phyloP scores from a whole-genome alignment of 805 yeast genomes.

The Lachancea dasiensis region DNA sequence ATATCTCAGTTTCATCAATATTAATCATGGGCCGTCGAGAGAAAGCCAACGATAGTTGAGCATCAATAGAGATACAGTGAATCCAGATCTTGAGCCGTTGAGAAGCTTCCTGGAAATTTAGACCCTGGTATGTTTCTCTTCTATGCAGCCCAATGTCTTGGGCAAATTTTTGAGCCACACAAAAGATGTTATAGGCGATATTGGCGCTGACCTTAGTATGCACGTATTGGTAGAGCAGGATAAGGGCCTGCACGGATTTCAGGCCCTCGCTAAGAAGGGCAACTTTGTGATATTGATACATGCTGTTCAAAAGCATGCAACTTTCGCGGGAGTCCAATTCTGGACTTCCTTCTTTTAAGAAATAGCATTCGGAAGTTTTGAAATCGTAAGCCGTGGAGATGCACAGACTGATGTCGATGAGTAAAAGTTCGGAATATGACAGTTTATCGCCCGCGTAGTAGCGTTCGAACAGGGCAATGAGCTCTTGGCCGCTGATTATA shows the following conservation, averaged over 20 bases:
- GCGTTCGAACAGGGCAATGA: conserved; percentile 15
- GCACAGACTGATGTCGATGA: conserved; percentile 22
- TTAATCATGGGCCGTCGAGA: conserved; percentile 21
- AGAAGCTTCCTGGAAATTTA: conserved; percentile 34
- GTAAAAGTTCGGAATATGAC: conserved; percentile 24
- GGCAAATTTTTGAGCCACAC: conserved; percentile 48
- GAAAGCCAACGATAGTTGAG: conserved; percentile 18
- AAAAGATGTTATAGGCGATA: conserved; percentile 36
- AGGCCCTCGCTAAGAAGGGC: conserved; percentile 47
- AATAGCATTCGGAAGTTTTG: conserved; percentile 19
- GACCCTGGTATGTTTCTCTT: conserved; percentile 37
- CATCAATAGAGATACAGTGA: conserved; percentile 32
- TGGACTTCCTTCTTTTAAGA: conserved; percentile 14
- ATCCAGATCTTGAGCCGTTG: conserved; percentile 44
- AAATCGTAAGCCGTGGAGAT: conserved; percentile 19
- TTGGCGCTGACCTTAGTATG: conserved; percentile 37
- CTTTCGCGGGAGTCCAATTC: conserved; percentile 25
- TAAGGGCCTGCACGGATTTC: conserved; percentile 44
- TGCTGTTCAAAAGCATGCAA: conserved; percentile 34
- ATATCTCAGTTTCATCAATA: conserved; percentile 20
- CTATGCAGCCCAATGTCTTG: conserved; percentile 54
- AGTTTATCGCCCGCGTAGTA: conserved; percentile 18
- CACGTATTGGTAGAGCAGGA: conserved; percentile 39
- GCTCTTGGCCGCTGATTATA: conserved; percentile 17
- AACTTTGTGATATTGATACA: conserved; percentile 49